A percentile compares a stretch with the other conserved stretches of the same genome.
Evolutionary conservation across 2,329 filamentous ascomycete genomes (phyloP).

Genomic region (Lecanicillium sp.): DNA sequence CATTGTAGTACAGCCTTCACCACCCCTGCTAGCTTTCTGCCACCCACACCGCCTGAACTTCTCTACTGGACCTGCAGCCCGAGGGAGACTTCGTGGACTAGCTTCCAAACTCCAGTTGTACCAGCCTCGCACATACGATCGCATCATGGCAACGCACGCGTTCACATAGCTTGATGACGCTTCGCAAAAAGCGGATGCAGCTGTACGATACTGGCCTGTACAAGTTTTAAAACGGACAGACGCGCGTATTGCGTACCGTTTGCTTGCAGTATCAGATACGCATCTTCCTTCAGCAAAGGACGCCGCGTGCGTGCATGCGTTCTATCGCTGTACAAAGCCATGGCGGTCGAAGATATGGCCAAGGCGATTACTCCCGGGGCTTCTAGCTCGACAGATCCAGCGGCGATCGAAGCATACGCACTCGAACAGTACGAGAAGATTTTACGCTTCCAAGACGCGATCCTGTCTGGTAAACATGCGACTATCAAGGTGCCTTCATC

Average conservation of each 20-base stretch:
- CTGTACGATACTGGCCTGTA: too few relatives aligned
- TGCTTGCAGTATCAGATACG: too few relatives aligned
- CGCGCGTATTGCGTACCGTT: too few relatives aligned
- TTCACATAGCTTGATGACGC: background rate
- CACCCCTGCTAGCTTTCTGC: constrained; percentile 14
- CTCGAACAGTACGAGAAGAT: constrained; percentile 71
- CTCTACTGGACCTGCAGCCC: constrained; percentile 2
- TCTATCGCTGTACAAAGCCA: background rate
- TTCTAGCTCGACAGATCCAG: constrained; percentile 12
- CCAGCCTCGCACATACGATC: too few relatives aligned
- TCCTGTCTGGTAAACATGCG: constrained; percentile 70
- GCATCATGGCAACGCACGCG: background rate
- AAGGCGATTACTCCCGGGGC: too few relatives aligned
- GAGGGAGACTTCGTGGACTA: too few relatives aligned
- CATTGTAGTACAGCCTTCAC: too few relatives aligned
- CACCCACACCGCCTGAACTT: constrained; percentile 23
- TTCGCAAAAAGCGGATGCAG: background rate
- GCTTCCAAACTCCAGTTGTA: too few relatives aligned
- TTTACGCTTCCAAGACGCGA: constrained; percentile 68
- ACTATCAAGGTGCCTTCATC: constrained; percentile 45
- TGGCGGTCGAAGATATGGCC: too few relatives aligned
- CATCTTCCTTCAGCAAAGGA: too few relatives aligned
- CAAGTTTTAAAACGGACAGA: too few relatives aligned
- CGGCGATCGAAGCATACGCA: constrained; percentile 46
- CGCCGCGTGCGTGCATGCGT: background rate